Percentiles rank a stretch among this genome's conserved stretches.
phyloP scores from a whole-genome alignment of 345 rosid species.

The Syzygium jambos region DNA sequence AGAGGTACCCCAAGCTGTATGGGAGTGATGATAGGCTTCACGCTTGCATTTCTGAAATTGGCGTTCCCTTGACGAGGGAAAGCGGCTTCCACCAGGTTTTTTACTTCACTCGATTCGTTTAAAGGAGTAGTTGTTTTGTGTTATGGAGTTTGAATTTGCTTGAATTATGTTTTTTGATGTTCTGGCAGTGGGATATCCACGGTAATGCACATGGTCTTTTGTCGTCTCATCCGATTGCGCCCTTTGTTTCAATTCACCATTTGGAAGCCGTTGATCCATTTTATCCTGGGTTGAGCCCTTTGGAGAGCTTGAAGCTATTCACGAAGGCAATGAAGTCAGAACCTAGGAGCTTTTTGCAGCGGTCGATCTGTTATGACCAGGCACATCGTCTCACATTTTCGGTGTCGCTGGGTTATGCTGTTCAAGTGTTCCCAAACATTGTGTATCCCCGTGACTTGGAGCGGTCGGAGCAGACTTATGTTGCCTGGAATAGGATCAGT shows the following conservation, averaged over 20 bases:
- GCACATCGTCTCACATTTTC: constrained; percentile 38
- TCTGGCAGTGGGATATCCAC: constrained; percentile 83
- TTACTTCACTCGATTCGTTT: background rate
- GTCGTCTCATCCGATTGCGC: constrained; percentile 74
- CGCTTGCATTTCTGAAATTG: constrained; percentile 88
- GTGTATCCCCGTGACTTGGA: constrained; percentile 64
- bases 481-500: constrained; percentile 71
- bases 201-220: constrained; percentile 77
- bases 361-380: constrained; percentile 74
- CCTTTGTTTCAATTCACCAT: constrained; percentile 85
- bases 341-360: constrained; percentile 72
- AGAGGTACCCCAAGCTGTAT: constrained; percentile 70
- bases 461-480: constrained; percentile 63
- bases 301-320: constrained; percentile 72
- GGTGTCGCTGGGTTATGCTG: constrained; percentile 70
- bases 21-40: constrained; percentile 95
- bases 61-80: constrained; percentile 78
- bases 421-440: constrained; percentile 70
- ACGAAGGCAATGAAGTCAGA: constrained; percentile 62
- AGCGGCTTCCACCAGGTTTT: constrained; percentile 88
- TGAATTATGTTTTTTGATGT: background rate
- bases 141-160: background rate
- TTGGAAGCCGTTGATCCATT: constrained; percentile 79
- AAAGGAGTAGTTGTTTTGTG: background rate
- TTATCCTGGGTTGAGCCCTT: constrained; percentile 57